Percentiles rank a stretch among this genome's conserved stretches.
Conservation (phyloP, 441 rosid genomes). For the Flueggea neowawraea region DNA sequence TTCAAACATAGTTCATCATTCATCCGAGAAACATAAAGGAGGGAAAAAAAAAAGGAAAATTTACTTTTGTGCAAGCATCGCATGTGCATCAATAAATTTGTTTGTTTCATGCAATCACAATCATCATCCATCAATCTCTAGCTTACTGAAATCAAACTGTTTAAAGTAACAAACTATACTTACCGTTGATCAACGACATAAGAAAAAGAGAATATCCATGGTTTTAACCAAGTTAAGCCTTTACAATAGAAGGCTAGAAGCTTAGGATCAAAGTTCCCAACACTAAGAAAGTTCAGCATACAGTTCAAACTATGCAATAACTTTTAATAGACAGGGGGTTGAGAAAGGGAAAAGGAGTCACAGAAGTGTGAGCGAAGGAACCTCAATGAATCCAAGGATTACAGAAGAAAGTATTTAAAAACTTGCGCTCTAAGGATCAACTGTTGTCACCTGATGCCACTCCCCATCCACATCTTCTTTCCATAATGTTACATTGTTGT, state of each 20-base stretch:
- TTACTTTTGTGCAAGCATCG: too few relatives aligned
- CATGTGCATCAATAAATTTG: too few relatives aligned
- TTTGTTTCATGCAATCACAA: too few relatives aligned
- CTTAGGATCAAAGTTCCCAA: constrained; percentile 1
- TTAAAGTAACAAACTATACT: too few relatives aligned
- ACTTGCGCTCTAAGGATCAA: constrained; percentile 32
- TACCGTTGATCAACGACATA: too few relatives aligned
- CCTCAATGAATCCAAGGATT: constrained; percentile 2
- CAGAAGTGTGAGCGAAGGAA: not conserved
- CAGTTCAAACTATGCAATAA: constrained; percentile 3
- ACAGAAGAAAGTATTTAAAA: constrained; percentile 1
- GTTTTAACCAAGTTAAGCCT: not conserved
- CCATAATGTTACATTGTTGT: constrained; percentile 70
- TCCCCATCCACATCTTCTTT: constrained; percentile 83
- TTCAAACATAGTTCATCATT: too few relatives aligned
- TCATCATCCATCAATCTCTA: too few relatives aligned
- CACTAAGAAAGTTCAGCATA: not conserved
- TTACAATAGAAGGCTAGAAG: not conserved
- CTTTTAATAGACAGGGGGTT: not conserved
- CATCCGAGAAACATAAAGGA: too few relatives aligned
- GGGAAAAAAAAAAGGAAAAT: too few relatives aligned
- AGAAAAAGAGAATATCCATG: too few relatives aligned
- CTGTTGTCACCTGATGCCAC: constrained; percentile 69
- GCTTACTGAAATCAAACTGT: too few relatives aligned
- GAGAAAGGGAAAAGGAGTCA: too few relatives aligned